Base-by-base conservation (phyloP, 768 basidiomycete species). In the Hortiboletus flavorubellus region DNA sequence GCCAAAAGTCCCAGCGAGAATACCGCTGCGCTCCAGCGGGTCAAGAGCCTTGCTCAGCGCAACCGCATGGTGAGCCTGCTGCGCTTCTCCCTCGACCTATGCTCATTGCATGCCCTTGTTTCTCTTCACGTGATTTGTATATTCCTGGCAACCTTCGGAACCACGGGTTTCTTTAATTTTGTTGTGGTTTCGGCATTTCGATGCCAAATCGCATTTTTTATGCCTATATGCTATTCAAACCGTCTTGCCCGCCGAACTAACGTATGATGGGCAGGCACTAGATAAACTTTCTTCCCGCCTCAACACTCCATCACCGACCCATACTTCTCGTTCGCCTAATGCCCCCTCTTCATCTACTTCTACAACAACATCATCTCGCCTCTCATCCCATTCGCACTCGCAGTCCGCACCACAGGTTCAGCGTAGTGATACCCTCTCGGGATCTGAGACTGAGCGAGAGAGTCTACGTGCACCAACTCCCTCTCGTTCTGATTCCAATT, bases 391-490 rank as follows among this genome's bases (percentile, higher is more conserved):
- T 53, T 64, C 74, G 8, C 67, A 76, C 53, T 55, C 68, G 47
- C 61, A 63, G 7, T 62, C 67, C 39, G 45, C 55, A 64, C 42
- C 61, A 9, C 68, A 61, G 52, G 58, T 62, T 60, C 71, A 55
- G 62, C 70, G 60, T 42, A 58, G 58, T 34, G 72, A 74, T 47
- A 74, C 70, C 33, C 77, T 78, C 51, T 91, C 89, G 8, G 90
- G 90, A 33, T 91, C 89, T 3, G 91, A 91, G 68, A 92, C 90
- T 0, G 91, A 92, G 68, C 83, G 87, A 42, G 89, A 91, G 69
- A 79, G 76, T 38, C 62, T 68, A 38, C 68, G 68, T 66, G 71
- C 67, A 8, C 65, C 65, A 15, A 56, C 68, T 51, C 66, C 71
- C 57, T 62, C 71, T 51, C 56, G 68, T 58, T 64, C 65, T 42